Conservation (phyloP, 2,329 filamentous ascomycete species). For the Trichoderma atroviride region DNA sequence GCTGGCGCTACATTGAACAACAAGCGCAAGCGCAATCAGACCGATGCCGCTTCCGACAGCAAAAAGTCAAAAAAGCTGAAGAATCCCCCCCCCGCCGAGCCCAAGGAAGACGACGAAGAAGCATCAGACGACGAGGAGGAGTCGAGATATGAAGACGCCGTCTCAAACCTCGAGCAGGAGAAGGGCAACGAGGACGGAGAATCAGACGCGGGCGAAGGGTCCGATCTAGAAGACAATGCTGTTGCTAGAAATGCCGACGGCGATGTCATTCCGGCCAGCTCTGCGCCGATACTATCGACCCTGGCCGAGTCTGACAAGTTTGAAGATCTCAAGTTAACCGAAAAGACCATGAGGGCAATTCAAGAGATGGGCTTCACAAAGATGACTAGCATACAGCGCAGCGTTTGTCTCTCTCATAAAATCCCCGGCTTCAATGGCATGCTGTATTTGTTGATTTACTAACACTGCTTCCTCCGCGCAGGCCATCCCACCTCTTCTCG, state of each 20-base stretch:
- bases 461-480: conserved; percentile 23
- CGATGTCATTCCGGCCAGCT: conserved; percentile 42
- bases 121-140: conserved; percentile 39
- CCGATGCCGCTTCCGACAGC: conserved; percentile 36
- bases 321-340: conserved; percentile 79
- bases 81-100: conserved; percentile 41
- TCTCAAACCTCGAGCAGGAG: conserved; percentile 30
- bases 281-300: conserved; percentile 55
- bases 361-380: conserved; percentile 88
- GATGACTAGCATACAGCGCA: conserved; percentile 93
- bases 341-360: conserved; percentile 87
- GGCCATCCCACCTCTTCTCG: conserved; percentile 83
- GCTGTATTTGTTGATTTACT: not conserved
- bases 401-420: conserved; percentile 39
- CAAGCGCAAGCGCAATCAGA: conserved; percentile 49
- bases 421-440: not conserved
- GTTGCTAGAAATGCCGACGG: conserved; percentile 33
- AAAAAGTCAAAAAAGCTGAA: conserved; percentile 43
- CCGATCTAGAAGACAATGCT: conserved; percentile 29
- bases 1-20: conserved; percentile 43
- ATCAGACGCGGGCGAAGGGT: conserved; percentile 34
- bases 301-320: conserved; percentile 71
- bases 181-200: conserved; percentile 35
- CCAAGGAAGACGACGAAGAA: conserved; percentile 35
- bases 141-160: conserved; percentile 30